Evolutionary conservation across 768 basidiomycete species (phyloP).

Genomic region (Phaeotremella fagi): DNA sequence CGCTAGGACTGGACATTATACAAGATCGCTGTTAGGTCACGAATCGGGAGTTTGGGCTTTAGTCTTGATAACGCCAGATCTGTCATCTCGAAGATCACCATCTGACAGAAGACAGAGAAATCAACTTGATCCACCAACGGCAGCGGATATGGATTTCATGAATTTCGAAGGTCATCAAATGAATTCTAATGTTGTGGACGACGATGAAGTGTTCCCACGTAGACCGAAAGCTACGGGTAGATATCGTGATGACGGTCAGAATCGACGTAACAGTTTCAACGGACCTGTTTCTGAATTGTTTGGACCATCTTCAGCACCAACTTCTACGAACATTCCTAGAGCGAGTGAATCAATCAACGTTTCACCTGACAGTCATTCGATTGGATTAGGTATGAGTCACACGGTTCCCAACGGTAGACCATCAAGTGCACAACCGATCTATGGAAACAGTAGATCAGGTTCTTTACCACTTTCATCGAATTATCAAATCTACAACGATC

Average conservation of each 20-base stretch:
- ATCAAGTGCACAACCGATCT: background rate
- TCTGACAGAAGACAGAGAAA: background rate
- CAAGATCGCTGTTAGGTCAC: conserved; percentile 75
- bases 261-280: conserved; percentile 21
- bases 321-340: background rate
- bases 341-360: background rate
- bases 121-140: background rate
- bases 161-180: background rate
- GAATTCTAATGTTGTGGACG: background rate
- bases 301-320: conserved; percentile 8
- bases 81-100: conserved; percentile 26
- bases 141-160: background rate
- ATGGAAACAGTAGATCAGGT: background rate
- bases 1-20: conserved; percentile 67
- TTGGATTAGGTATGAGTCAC: conserved; percentile 15
- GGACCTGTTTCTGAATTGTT: conserved; percentile 4
- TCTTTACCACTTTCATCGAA: background rate
- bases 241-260: conserved; percentile 27
- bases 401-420: background rate
- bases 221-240: conserved; percentile 3
- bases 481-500: background rate
- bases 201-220: background rate
- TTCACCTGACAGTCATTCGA: conserved; percentile 17
- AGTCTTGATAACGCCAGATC: conserved; percentile 68
- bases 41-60: conserved; percentile 90